Base-by-base conservation (phyloP, 805 yeast genomes). In the Candida ascalaphidarum region DNA sequence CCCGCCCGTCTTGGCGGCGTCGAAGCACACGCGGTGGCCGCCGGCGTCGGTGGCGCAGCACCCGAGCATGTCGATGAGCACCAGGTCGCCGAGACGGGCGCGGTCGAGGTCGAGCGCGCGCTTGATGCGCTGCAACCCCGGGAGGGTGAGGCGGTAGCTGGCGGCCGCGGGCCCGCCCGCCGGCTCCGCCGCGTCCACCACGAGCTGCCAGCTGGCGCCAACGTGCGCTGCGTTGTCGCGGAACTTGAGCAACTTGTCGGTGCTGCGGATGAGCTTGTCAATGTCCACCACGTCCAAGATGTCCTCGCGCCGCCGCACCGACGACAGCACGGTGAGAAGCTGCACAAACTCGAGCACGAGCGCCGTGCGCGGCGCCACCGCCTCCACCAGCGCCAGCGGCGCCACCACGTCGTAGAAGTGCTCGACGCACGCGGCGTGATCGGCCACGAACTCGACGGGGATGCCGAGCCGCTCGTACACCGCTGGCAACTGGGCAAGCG, bases 41-140 rank as follows among this genome's bases (percentile, higher is more conserved):
- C 50, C 51, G 1, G 47, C 32, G 22, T 46, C 53, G 8, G 50
- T 43, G 5, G 48, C 26, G 22, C 58, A 44, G 20, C 65, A 55
- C 22, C 65, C 52, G 8, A 62, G 39, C 69, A 62, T 62, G 30
- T 62, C 68, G 5, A 62, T 62, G 20, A 62, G 43, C 5, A 59
- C 38, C 6, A 50, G 28, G 28, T 61, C 66, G 11, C 48, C 37
- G 7, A 33, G 31, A 11, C 34, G 28, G 17, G 32, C 36, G 14
- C 41, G 45, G 18, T 57, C 65, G n/a, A 61, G 37, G 13, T 44
- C 46, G 19, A 61, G 40, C 5, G 29, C 28, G 2, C 36, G 28
- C 31, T 62, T 61, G 23, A 61, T 46, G 5, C 27, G 33, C 26
- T 50, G 45, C 24, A 62, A 36, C 22, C 54, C 58, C 1, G 53